phyloP scores from a whole-genome alignment of 2,329 filamentous ascomycete species.

The Curvularia lunata region DNA sequence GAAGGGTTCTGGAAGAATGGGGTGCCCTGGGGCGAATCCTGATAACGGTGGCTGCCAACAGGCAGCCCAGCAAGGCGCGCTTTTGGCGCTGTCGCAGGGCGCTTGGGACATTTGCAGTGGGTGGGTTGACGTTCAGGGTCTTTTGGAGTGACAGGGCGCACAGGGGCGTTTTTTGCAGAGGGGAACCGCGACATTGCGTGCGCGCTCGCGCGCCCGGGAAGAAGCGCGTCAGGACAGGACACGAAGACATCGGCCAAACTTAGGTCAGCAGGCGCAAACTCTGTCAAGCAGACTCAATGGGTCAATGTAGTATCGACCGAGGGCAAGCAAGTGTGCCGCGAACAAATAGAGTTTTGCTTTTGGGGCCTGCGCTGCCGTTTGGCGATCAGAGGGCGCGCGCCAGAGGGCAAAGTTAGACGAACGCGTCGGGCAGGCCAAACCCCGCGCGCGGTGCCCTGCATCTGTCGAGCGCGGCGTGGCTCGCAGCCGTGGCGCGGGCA shows the following conservation, averaged over 20 bases:
- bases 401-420: slow-evolving; percentile 23
- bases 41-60: slow-evolving; percentile 19
- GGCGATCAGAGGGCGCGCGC: slow-evolving; percentile 29
- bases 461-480: slow-evolving; percentile 14
- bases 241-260: slow-evolving; percentile 10
- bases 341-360: slow-evolving; percentile 20
- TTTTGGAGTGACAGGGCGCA: slow-evolving; percentile 24
- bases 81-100: slow-evolving; percentile 13
- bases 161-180: slow-evolving; percentile 15
- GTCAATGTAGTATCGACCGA: slow-evolving; percentile 9
- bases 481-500: slow-evolving; percentile 8
- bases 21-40: slow-evolving; percentile 22
- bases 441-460: slow-evolving; percentile 27
- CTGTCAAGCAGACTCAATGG: slow-evolving; percentile 11
- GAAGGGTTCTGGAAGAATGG: slow-evolving; percentile 44
- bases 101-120: slow-evolving; percentile 16
- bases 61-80: slow-evolving; percentile 23
- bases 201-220: slow-evolving; percentile 9
- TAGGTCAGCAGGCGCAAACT: slow-evolving; percentile 20
- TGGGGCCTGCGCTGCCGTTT: slow-evolving; percentile 22
- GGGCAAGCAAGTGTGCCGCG: slow-evolving; percentile 27
- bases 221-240: slow-evolving; percentile 12
- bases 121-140: slow-evolving; percentile 11
- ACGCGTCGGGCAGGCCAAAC: slow-evolving; percentile 27
- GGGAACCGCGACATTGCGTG: slow-evolving; percentile 18